Evolutionary conservation across 1,284 basidiomycete genomes (phyloP).

Genomic region (Moesziomyces parantarcticus): DNA sequence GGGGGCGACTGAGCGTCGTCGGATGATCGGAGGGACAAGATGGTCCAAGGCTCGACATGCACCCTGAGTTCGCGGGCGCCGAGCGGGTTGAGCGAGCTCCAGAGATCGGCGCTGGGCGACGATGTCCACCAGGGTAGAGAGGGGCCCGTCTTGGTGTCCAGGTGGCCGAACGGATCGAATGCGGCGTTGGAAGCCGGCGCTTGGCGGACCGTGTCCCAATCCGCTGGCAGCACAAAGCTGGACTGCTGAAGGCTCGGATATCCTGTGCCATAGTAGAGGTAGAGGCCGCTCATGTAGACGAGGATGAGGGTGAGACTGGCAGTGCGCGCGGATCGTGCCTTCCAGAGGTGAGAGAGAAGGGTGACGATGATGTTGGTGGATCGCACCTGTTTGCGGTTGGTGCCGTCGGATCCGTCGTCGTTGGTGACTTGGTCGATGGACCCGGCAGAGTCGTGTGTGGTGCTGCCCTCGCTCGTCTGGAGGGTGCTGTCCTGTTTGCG

Average conservation of each 20-base stretch:
- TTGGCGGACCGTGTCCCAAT: constrained; percentile 25
- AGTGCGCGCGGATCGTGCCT: constrained; percentile 80
- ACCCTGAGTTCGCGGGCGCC: constrained; percentile 80
- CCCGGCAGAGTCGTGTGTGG: constrained; percentile 7
- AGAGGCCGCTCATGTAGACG: constrained; percentile 57
- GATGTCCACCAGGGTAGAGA: constrained; percentile 59
- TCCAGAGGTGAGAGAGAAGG: constrained; percentile 36
- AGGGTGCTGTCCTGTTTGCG: constrained; percentile 18
- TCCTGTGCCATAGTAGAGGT: constrained; percentile 62
- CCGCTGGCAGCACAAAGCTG: constrained; percentile 29
- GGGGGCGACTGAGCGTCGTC: constrained; percentile 24
- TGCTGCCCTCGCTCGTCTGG: constrained; percentile 12
- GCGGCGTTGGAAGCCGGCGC: constrained; percentile 11
- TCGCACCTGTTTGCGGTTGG: background rate
- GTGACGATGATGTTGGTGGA: constrained; percentile 32
- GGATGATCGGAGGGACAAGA: constrained; percentile 75
- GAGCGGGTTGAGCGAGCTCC: constrained; percentile 82
- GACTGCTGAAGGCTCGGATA: constrained; percentile 40
- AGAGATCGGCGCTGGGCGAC: constrained; percentile 71
- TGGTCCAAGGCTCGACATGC: constrained; percentile 80
- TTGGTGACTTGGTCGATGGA: constrained; percentile 12
- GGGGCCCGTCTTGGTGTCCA: constrained; percentile 20
- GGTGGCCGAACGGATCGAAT: constrained; percentile 57
- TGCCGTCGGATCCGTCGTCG: constrained; percentile 11
- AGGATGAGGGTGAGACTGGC: constrained; percentile 76